Percentiles rank a stretch among this genome's conserved stretches.
phyloP scores from a whole-genome alignment of 2,329 filamentous ascomycete genomes.

The Trichophyton mentagrophytes region DNA sequence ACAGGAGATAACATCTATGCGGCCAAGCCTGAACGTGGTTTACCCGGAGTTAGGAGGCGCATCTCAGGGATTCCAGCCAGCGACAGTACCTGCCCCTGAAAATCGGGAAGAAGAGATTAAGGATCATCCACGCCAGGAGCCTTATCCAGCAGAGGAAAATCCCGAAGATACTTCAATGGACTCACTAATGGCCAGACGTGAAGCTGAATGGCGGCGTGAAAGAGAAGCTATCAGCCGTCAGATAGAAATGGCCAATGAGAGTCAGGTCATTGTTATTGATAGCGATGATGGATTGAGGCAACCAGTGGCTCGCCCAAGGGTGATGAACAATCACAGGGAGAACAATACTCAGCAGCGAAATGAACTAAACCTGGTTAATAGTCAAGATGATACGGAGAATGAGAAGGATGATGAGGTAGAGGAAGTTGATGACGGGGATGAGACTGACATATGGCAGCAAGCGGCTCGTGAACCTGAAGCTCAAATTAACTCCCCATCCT shows the following conservation, averaged over 20 bases:
- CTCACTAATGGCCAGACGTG: slow-evolving; percentile 19
- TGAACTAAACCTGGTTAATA: slow-evolving; percentile 8
- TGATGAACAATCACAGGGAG: neutral
- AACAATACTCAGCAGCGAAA: neutral
- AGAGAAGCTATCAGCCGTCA: slow-evolving; percentile 33
- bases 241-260: slow-evolving; percentile 31
- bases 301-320: neutral
- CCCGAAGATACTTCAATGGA: slow-evolving; percentile 6
- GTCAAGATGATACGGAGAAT: neutral
- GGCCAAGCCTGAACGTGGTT: neutral
- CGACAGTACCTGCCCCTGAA: neutral
- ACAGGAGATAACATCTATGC: neutral
- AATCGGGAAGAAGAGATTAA: neutral
- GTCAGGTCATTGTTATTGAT: slow-evolving; percentile 34
- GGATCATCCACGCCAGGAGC: neutral
- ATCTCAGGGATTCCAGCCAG: neutral
- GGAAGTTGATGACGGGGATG: slow-evolving; percentile 22
- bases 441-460: slow-evolving; percentile 33
- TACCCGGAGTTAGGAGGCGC: neutral
- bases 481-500: neutral
- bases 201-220: slow-evolving; percentile 35
- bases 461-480: slow-evolving; percentile 21
- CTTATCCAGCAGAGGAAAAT: slow-evolving; percentile 1
- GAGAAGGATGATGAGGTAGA: slow-evolving; percentile 5
- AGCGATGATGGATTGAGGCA: slow-evolving; percentile 24